Conservation (phyloP, 1,284 basidiomycete genomes). For the Filobasidium uniguttulatum region DNA sequence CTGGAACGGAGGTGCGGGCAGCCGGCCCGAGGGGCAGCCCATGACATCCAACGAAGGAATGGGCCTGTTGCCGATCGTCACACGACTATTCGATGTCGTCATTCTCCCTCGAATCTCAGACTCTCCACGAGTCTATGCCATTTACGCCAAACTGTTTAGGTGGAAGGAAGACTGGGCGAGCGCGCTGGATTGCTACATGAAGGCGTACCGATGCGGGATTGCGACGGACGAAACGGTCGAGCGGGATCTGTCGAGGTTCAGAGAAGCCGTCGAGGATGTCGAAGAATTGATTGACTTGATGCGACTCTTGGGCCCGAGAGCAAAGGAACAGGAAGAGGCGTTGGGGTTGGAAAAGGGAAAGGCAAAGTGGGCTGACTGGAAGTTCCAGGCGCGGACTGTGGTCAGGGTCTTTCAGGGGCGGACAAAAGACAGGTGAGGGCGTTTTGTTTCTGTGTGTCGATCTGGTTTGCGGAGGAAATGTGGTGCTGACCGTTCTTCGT, state of each 20-base stretch:
- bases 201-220: conserved; percentile 62
- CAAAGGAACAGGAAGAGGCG: conserved; percentile 35
- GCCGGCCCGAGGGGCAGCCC: conserved; percentile 26
- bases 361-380: conserved; percentile 49
- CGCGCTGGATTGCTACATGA: conserved; percentile 64
- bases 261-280: conserved; percentile 59
- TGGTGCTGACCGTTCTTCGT: not conserved
- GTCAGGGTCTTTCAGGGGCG: conserved; percentile 73
- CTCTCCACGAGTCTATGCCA: conserved; percentile 60
- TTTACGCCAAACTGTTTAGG: conserved; percentile 63
- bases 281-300: conserved; percentile 71
- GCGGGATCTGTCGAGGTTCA: conserved; percentile 52
- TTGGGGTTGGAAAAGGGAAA: conserved; percentile 37
- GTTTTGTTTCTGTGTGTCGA: conserved; percentile 3
- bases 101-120: conserved; percentile 61
- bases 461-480: not conserved
- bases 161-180: conserved; percentile 60
- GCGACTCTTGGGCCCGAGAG: conserved; percentile 63
- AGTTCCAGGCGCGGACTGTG: conserved; percentile 70
- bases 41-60: conserved; percentile 50
- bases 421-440: conserved; percentile 38
- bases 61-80: conserved; percentile 50
- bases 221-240: conserved; percentile 53
- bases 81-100: conserved; percentile 54
- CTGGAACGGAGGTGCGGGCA: conserved; percentile 32